Evolutionary conservation across 805 yeast genomes (phyloP).

Genomic region (Debaryomyces castellii): DNA sequence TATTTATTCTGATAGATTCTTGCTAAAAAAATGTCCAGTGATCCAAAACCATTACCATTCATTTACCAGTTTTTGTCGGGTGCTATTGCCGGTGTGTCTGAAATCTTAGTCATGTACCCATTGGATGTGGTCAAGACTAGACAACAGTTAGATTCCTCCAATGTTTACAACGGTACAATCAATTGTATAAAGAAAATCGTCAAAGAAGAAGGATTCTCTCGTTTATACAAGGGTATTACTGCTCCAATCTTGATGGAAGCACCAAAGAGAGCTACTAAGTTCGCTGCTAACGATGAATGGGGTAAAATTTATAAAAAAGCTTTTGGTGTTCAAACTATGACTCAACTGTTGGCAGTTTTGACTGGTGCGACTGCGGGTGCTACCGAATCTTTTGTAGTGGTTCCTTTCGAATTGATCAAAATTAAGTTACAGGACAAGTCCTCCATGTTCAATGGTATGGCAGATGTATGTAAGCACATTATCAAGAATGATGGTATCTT

Average conservation of each 20-base stretch:
- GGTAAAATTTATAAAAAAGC: conserved; percentile 73
- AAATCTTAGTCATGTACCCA: conserved; percentile 93
- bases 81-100: conserved; percentile 96
- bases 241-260: conserved; percentile 99
- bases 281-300: conserved; percentile 98
- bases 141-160: conserved; percentile 70
- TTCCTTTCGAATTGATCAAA: conserved; percentile 94
- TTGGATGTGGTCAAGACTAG: conserved; percentile 96
- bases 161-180: conserved; percentile 77
- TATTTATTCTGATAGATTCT: not conserved
- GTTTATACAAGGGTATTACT: conserved; percentile 88
- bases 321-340: conserved; percentile 70
- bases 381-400: conserved; percentile 93
- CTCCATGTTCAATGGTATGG: conserved; percentile 79
- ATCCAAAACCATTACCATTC: conserved; percentile 63
- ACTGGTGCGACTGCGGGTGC: conserved; percentile 99
- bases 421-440: conserved; percentile 90
- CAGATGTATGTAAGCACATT: conserved; percentile 75
- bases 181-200: conserved; percentile 84
- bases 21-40: conserved; percentile 6
- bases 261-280: conserved; percentile 97
- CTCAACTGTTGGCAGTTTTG: conserved; percentile 79
- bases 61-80: conserved; percentile 88
- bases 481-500: conserved; percentile 73
- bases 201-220: conserved; percentile 77